Evolutionary conservation across 805 yeast species (phyloP), one percentile per base, ranked within the genome.

Genomic region (Kregervanrija delftensis): DNA sequence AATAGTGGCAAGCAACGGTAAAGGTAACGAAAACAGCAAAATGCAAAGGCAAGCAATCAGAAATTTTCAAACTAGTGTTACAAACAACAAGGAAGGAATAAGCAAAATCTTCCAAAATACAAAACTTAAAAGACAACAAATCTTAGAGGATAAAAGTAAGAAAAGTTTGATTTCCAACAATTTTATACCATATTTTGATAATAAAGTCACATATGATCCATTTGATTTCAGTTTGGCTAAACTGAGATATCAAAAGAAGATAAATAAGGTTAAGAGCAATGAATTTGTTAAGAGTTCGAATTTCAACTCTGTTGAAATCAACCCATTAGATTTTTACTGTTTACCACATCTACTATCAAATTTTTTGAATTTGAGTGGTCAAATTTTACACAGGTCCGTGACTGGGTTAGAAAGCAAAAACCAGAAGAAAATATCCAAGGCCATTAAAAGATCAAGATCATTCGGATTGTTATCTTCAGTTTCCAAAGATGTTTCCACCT

Each of bases 381-480:
- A 79, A 56, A 87, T 89, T 37, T 66, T 81, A 42, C 86, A 88
- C 15, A 74, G 91, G 48, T 78, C 79, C 43, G 76, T 79, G 12
- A 81, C 88, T 2, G 89, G 91, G 4, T 72, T 86, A 49, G 73
- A 69, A 35, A 73, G 74, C 10, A 72, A 69, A 51, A 85, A 83
- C 56, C 96, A 89, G 60, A 79, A 77, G 57, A 72, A 74, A 53
- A 65, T 89, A 54, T 72, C 89, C 1, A 83, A 78, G 54, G 95
- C 96, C 13, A 74, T 89, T 39, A 80, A 85, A 59, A 74, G 96
- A 54, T 81, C 90, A 12, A 78, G 91, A 59, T 80, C 84, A 4
- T 79, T 83, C 44, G 97, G 96, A 0, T 71, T 88, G 48, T 68
- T 89, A 60, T 80, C 93, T 37, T 70, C 81, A 49, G 83, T 82